These are phyloP conservation scores for Wallacemonas collosoma DNA, from an alignment of 208 protist genomes.

Conservation along the genomic window DNA sequence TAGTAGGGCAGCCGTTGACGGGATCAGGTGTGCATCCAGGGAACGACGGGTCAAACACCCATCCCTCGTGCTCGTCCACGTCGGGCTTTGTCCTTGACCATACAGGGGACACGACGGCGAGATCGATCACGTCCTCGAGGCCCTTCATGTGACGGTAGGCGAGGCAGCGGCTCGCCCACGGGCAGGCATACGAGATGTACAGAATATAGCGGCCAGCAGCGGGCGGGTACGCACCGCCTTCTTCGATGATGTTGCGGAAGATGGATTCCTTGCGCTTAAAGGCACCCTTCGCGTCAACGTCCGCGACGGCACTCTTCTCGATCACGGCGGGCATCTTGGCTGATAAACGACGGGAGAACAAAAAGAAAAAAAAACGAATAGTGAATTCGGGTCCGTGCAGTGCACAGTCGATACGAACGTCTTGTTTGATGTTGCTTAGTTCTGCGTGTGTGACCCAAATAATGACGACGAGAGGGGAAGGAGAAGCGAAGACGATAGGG, in stretches of 20 bases:
- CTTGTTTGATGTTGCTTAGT: too few species aligned
- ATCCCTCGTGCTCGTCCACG: conserved; percentile 50
- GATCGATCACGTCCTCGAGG: conserved; percentile 54
- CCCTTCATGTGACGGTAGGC: conserved; percentile 59
- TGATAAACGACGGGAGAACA: background rate
- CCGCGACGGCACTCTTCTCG: conserved; percentile 29
- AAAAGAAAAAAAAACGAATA: too few species aligned
- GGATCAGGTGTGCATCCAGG: conserved; percentile 47
- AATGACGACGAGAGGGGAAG: too few species aligned
- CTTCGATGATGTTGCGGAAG: conserved; percentile 54
- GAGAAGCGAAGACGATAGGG: too few species aligned
- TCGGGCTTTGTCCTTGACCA: conserved; percentile 49
- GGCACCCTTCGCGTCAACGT: conserved; percentile 50
- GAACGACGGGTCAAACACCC: conserved; percentile 54
- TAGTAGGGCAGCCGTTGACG: conserved; percentile 29
- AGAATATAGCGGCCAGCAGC: conserved; percentile 82
- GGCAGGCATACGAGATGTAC: conserved; percentile 89
- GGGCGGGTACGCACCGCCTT: conserved; percentile 38
- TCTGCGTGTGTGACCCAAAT: too few species aligned
- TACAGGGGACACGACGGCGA: conserved; percentile 54
- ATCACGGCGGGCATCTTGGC: background rate
- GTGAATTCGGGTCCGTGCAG: too few species aligned
- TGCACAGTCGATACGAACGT: too few species aligned
- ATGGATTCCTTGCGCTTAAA: conserved; percentile 59
- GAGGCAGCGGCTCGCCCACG: conserved; percentile 75